phyloP scores from a whole-genome alignment of 192 early-diverging fungal species.

The Podila minutissima region DNA sequence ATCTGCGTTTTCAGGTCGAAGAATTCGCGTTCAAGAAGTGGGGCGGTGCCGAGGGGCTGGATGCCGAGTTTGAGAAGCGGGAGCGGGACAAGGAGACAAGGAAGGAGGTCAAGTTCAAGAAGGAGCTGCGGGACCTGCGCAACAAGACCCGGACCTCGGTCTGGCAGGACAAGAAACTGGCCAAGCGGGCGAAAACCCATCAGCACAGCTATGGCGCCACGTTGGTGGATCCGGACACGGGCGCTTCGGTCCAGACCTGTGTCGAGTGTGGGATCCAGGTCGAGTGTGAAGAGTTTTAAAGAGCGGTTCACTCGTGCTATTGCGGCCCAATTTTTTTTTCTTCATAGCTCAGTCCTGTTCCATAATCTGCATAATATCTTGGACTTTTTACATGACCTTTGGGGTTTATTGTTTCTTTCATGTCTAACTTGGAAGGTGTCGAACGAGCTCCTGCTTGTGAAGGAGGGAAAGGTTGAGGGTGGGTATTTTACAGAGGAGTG shows the following conservation, averaged over 20 bases:
- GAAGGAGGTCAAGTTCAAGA: conserved; percentile 88
- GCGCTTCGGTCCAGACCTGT: conserved; percentile 67
- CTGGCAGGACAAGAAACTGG: conserved; percentile 48
- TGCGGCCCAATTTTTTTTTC: no score
- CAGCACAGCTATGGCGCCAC: conserved; percentile 77
- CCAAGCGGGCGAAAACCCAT: conserved; percentile 73
- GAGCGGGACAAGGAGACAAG: conserved; percentile 78
- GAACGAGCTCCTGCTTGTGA: no score
- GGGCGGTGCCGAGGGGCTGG: conserved; percentile 86
- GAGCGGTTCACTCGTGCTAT: no score
- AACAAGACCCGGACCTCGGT: conserved; percentile 49
- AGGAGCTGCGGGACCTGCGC: conserved; percentile 64
- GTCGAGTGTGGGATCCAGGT: conserved; percentile 70
- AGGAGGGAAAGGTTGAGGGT: no score
- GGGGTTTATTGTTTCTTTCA: no score
- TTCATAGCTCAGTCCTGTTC: no score
- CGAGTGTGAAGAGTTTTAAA: conserved; percentile 75
- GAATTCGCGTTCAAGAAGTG: conserved; percentile 95
- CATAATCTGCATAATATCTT: no score
- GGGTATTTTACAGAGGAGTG: no score
- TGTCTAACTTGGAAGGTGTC: no score
- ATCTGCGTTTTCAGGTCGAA: conserved; percentile 88
- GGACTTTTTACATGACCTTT: no score
- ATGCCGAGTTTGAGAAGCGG: conserved; percentile 87
- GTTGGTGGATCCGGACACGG: conserved; percentile 59